phyloP scores from a whole-genome alignment of 73 alveolate genomes.

The Paramecium pentaurelia region DNA sequence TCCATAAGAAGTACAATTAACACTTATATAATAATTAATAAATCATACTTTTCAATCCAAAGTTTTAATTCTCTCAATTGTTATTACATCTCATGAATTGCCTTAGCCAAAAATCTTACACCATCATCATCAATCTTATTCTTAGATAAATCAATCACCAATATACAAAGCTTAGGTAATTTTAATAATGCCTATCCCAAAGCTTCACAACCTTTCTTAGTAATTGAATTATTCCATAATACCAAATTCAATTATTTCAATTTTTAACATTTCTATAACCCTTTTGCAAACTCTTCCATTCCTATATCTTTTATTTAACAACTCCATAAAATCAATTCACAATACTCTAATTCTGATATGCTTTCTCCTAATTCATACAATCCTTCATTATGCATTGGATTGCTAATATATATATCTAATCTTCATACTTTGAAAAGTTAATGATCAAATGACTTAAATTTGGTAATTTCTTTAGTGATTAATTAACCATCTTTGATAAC shows the following conservation, averaged over 20 bases:
- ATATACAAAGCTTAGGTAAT: not conserved
- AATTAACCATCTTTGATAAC: not conserved
- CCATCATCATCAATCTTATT: slow-evolving; percentile 34
- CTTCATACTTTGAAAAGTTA: slow-evolving; percentile 21
- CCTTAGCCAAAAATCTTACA: slow-evolving; percentile 22
- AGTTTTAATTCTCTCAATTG: not conserved
- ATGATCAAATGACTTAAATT: not conserved
- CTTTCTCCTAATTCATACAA: slow-evolving; percentile 17
- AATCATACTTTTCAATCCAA: not conserved
- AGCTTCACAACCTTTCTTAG: slow-evolving; percentile 17
- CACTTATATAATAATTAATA: not conserved
- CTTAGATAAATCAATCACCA: slow-evolving; percentile 7
- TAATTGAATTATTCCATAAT: slow-evolving; percentile 18
- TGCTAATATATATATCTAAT: not conserved
- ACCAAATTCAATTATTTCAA: not conserved
- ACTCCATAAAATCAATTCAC: slow-evolving; percentile 1
- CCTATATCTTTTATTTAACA: slow-evolving; percentile 24
- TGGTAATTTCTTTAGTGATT: not conserved
- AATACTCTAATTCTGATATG: not conserved
- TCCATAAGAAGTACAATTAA: not conserved
- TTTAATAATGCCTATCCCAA: not conserved
- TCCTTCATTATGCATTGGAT: not conserved
- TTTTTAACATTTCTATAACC: not conserved
- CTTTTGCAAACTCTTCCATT: slow-evolving; percentile 21
- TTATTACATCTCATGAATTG: not conserved